These are phyloP conservation scores for Thozetella sp. DNA, from an alignment of 495 filamentous ascomycete species.

Conservation along the genomic window DNA sequence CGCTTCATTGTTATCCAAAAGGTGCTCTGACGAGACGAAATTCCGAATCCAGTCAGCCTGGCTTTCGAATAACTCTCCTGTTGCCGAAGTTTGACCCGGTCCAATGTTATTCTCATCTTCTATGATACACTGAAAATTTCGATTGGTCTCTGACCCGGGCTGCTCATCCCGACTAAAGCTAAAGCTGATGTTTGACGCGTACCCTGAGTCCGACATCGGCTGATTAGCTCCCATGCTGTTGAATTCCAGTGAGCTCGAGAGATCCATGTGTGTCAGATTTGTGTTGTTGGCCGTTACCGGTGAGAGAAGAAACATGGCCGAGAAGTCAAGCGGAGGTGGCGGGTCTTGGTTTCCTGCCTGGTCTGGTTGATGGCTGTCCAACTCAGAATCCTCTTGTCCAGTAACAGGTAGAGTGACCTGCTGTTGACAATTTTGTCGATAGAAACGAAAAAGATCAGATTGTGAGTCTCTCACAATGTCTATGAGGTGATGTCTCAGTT, in stretches of 20 bases:
- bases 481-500: constrained; percentile 27
- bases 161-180: too few relatives aligned
- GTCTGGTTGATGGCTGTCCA: neutral
- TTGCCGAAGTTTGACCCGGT: too few relatives aligned
- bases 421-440: constrained; percentile 13
- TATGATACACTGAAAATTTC: too few relatives aligned
- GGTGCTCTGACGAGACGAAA: too few relatives aligned
- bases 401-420: neutral
- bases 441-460: constrained; percentile 6
- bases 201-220: neutral
- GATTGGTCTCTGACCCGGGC: too few relatives aligned
- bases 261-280: neutral
- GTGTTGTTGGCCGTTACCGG: neutral
- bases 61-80: too few relatives aligned
- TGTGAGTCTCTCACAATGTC: constrained; percentile 42
- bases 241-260: neutral
- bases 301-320: neutral
- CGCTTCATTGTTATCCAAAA: too few relatives aligned
- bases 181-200: neutral
- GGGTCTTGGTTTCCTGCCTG: neutral
- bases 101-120: too few relatives aligned
- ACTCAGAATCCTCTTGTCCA: neutral
- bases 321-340: neutral
- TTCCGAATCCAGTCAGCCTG: too few relatives aligned
- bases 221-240: neutral